Evolutionary conservation across 805 yeast genomes (phyloP).

Genomic region (Saccharomycodes ludwigii): DNA sequence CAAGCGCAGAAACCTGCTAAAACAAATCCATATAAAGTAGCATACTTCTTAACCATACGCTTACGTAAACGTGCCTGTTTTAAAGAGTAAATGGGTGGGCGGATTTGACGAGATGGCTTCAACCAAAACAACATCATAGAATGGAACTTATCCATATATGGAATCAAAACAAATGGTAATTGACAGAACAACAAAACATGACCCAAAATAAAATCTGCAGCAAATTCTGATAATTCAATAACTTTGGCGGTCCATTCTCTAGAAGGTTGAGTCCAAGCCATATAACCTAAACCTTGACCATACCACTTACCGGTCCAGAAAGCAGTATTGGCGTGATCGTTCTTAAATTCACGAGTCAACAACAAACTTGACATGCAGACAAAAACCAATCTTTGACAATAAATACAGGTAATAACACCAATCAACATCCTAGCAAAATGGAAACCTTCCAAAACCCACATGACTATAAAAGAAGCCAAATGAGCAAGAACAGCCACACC

Average conservation of each 20-base stretch:
- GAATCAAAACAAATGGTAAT: slow-evolving; percentile 75
- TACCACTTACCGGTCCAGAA: slow-evolving; percentile 99
- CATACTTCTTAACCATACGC: slow-evolving; percentile 94
- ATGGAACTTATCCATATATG: slow-evolving; percentile 93
- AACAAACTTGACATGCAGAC: slow-evolving; percentile 66
- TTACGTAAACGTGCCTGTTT: slow-evolving; percentile 93
- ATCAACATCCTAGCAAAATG: slow-evolving; percentile 73
- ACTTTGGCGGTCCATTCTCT: slow-evolving; percentile 93
- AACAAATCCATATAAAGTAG: slow-evolving; percentile 63
- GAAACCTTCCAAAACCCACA: slow-evolving; percentile 97
- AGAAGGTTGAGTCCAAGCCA: slow-evolving; percentile 89
- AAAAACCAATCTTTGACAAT: slow-evolving; percentile 79
- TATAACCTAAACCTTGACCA: slow-evolving; percentile 83
- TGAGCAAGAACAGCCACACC: slow-evolving; percentile 87
- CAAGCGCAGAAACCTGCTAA: slow-evolving; percentile 59
- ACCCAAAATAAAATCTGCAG: slow-evolving; percentile 92
- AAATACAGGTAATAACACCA: slow-evolving; percentile 74
- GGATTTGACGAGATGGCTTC: slow-evolving; percentile 89
- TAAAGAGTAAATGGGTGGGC: slow-evolving; percentile 95
- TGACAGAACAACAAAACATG: slow-evolving; percentile 81
- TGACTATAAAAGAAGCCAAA: slow-evolving; percentile 77
- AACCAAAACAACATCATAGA: slow-evolving; percentile 98
- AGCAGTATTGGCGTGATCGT: slow-evolving; percentile 89
- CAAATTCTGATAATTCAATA: slow-evolving; percentile 88
- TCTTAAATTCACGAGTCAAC: slow-evolving; percentile 92